phyloP scores from a whole-genome alignment of 805 yeast species.

The Wickerhamomyces xylosicus region DNA sequence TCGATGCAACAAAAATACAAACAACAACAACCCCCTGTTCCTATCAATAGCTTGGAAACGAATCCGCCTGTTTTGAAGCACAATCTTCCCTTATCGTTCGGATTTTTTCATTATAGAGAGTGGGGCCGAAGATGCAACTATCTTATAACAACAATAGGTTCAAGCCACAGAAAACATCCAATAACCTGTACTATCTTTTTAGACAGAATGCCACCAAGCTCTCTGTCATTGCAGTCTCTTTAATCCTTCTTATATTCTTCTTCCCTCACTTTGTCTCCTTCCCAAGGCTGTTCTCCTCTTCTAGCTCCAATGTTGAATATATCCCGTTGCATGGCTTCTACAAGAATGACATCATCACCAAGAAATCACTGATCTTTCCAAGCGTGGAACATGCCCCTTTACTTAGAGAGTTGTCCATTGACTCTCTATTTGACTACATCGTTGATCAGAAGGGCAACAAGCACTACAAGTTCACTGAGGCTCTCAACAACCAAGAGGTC shows the following conservation, averaged over 20 bases:
- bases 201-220: constrained; percentile 7
- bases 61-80: too few species aligned
- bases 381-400: constrained; percentile 60
- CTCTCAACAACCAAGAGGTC: constrained; percentile 26
- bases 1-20: too few species aligned
- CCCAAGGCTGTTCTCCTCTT: constrained; percentile 2
- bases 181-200: background rate
- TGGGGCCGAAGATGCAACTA: constrained; percentile 4
- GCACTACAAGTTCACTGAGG: constrained; percentile 22
- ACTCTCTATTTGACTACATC: constrained; percentile 38
- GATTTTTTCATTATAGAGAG: too few species aligned
- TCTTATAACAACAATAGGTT: background rate
- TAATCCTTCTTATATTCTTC: constrained; percentile 5
- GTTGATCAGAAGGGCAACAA: constrained; percentile 34
- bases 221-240: constrained; percentile 1
- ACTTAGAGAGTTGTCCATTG: constrained; percentile 45
- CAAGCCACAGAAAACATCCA: background rate
- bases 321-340: constrained; percentile 34
- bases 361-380: constrained; percentile 55
- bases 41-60: too few species aligned
- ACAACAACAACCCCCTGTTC: too few species aligned
- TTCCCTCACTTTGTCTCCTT: background rate
- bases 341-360: constrained; percentile 34
- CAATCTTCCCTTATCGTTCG: too few species aligned
- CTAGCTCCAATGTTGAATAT: constrained; percentile 5